phyloP scores from a whole-genome alignment of 2,329 filamentous ascomycete species.

The Hysterium pulicare region DNA sequence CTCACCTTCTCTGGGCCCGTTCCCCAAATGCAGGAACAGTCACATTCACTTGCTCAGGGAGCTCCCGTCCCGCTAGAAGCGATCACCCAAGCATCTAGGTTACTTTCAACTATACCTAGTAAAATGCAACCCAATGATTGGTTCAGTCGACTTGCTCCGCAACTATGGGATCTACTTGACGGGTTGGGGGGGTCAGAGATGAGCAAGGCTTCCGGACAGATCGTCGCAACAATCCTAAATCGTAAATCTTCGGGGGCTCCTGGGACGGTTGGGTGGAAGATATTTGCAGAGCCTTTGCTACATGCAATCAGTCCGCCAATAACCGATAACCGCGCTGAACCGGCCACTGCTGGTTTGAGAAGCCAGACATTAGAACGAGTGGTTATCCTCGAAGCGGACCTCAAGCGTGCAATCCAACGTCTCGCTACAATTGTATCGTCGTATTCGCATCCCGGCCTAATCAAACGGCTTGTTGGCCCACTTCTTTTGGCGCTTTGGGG shows the following conservation, averaged over 20 bases:
- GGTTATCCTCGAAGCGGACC: slow-evolving; percentile 47
- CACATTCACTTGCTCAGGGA: slow-evolving; percentile 41
- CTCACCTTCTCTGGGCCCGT: slow-evolving; percentile 57
- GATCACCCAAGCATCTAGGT: slow-evolving; percentile 58
- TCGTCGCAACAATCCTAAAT: slow-evolving; percentile 65
- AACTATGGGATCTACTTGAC: slow-evolving; percentile 61
- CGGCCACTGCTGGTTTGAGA: slow-evolving; percentile 27
- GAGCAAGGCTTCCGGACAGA: slow-evolving; percentile 57
- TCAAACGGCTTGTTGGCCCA: slow-evolving; percentile 58
- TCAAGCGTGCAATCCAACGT: slow-evolving; percentile 54
- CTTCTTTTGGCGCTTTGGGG: slow-evolving; percentile 63
- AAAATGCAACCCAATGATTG: slow-evolving; percentile 55
- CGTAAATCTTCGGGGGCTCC: slow-evolving; percentile 62
- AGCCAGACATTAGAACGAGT: slow-evolving; percentile 48
- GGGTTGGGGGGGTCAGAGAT: slow-evolving; percentile 57
- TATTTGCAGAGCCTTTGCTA: slow-evolving; percentile 59
- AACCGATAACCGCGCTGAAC: not conserved
- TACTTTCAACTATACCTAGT: slow-evolving; percentile 59
- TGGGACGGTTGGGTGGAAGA: slow-evolving; percentile 58
- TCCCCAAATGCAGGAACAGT: slow-evolving; percentile 40
- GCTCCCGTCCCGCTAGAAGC: slow-evolving; percentile 67
- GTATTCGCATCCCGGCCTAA: slow-evolving; percentile 64
- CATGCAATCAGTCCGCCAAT: slow-evolving; percentile 44
- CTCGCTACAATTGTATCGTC: slow-evolving; percentile 57
- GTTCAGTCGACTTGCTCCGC: slow-evolving; percentile 59